Evolutionary conservation across 2,329 filamentous ascomycete genomes (phyloP).

Genomic region (Sphaerulina populicola): DNA sequence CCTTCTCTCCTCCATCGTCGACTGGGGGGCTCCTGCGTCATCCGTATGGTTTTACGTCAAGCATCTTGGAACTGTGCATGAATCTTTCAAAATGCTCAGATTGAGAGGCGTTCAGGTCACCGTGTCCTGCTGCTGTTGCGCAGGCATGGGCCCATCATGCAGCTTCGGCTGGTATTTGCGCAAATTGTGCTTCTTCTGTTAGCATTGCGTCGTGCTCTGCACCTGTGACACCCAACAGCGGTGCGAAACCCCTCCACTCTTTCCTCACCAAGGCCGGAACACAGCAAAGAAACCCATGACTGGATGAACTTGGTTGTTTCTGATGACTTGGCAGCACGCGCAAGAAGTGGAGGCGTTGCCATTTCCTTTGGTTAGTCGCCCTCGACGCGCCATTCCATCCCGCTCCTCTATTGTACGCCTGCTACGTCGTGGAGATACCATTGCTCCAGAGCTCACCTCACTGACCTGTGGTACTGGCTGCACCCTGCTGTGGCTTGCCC

Average conservation of each 20-base stretch:
- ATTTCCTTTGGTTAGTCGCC: slow-evolving; percentile 28
- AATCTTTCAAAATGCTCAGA: slow-evolving; percentile 34
- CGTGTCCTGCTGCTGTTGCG: slow-evolving; percentile 21
- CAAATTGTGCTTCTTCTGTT: slow-evolving; percentile 32
- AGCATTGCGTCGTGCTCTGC: slow-evolving; percentile 33
- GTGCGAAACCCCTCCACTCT: slow-evolving; percentile 23
- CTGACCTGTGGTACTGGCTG: slow-evolving; percentile 20
- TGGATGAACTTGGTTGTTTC: slow-evolving; percentile 20
- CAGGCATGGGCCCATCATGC: slow-evolving; percentile 36
- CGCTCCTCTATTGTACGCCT: slow-evolving; percentile 36
- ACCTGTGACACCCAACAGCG: slow-evolving; percentile 22
- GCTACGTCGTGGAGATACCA: slow-evolving; percentile 32
- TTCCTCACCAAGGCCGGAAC: slow-evolving; percentile 17
- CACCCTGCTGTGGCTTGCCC: slow-evolving; percentile 31
- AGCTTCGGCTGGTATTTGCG: slow-evolving; percentile 30
- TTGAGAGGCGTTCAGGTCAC: slow-evolving; percentile 22
- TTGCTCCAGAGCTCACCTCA: slow-evolving; percentile 32
- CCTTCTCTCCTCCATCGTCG: slow-evolving; percentile 36
- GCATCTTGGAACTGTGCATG: slow-evolving; percentile 25
- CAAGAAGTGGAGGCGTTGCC: slow-evolving; percentile 26
- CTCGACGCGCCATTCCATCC: slow-evolving; percentile 36
- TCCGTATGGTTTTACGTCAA: slow-evolving; percentile 25
- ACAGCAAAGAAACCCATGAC: slow-evolving; percentile 18
- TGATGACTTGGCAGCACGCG: slow-evolving; percentile 19
- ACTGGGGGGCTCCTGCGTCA: slow-evolving; percentile 37